Conservation (phyloP, 106 monocot species). For the Allium sativum region DNA sequence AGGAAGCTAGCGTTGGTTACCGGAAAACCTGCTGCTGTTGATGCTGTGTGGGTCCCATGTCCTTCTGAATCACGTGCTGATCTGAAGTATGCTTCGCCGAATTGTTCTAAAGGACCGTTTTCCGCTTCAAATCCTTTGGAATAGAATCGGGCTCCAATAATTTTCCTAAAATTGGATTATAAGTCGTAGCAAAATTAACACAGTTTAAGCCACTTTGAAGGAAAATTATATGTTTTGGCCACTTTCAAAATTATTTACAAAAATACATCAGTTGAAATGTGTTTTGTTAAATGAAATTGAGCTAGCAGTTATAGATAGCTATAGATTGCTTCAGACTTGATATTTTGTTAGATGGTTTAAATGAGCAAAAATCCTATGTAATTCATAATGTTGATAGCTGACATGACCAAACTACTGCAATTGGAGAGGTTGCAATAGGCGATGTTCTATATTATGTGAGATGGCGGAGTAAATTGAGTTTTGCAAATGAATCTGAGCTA, state of each 20-base stretch:
- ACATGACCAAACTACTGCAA: too few relatives aligned
- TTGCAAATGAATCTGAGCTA: too few relatives aligned
- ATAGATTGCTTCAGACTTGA: neutral
- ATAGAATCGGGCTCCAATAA: slow-evolving; percentile 12
- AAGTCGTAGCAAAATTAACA: too few relatives aligned
- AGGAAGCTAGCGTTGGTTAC: slow-evolving; percentile 6
- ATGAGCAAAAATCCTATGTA: too few relatives aligned
- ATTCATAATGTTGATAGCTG: too few relatives aligned
- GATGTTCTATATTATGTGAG: too few relatives aligned
- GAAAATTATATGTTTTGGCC: too few relatives aligned
- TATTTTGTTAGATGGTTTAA: too few relatives aligned
- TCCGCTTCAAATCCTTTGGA: neutral
- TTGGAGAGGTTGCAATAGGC: too few relatives aligned
- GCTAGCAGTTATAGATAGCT: neutral
- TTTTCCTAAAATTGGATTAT: neutral
- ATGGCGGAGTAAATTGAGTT: too few relatives aligned
- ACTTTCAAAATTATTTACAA: neutral
- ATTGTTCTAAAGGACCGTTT: neutral
- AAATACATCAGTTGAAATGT: neutral
- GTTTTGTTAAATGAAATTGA: neutral
- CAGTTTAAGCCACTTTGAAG: too few relatives aligned
- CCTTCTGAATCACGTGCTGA: slow-evolving; percentile 12
- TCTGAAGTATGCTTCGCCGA: neutral
- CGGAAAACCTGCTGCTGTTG: slow-evolving; percentile 5
- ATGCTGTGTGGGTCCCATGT: slow-evolving; percentile 21